Evolutionary conservation across 108 stramenopile genomes (phyloP), one percentile per base, ranked within the genome.

Genomic region (Parmales sp.): DNA sequence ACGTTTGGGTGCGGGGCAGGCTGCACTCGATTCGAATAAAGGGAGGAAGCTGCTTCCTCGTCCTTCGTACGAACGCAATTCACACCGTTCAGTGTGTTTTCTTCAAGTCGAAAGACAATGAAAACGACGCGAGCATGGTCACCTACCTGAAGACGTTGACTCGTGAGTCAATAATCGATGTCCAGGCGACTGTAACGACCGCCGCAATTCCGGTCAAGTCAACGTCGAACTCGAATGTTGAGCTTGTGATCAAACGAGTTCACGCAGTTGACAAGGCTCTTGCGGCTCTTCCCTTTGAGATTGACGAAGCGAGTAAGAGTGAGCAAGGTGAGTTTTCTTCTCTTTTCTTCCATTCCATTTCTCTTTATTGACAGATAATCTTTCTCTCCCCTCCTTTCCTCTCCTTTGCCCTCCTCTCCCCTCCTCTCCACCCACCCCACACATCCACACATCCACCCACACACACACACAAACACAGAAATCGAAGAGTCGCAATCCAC

Each of bases 1-100:
- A 45, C 22, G 88, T 94, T 19, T 98, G 97, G 97, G 48, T 95
- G 6, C 75, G 97, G 0, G 94, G 90, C 25, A 82, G 97, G 31
- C 67, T 98, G 44, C 79, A 89, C 38, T 94, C 93, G 46, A 90
- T 98, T 36, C 89, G 97, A 11, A 89, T 86, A 39, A 98, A 94
- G 87, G 97, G 97, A 4, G 90, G 90, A 16, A 91, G 93, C 23
- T 88, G 89, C 34, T 98, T 98, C 66, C 69, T 95, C n/a, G 97
- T 98, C 18, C 41, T 98, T 28, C 82, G 97, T 39, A 88, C 91
- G 73, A 85, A 90, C 54, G 79, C 90, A 8, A 88, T 92, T 69
- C 74, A 95, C 68, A 96, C 97, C 0, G 85, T 96, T 20, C 97
- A 98, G 72, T 92, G 90, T 5, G 78, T 77, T 29, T 92, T 88